Percentiles rank a stretch among this genome's conserved stretches.
phyloP scores from a whole-genome alignment of 2,329 filamentous ascomycete species.

The Fusarium incarnatum region DNA sequence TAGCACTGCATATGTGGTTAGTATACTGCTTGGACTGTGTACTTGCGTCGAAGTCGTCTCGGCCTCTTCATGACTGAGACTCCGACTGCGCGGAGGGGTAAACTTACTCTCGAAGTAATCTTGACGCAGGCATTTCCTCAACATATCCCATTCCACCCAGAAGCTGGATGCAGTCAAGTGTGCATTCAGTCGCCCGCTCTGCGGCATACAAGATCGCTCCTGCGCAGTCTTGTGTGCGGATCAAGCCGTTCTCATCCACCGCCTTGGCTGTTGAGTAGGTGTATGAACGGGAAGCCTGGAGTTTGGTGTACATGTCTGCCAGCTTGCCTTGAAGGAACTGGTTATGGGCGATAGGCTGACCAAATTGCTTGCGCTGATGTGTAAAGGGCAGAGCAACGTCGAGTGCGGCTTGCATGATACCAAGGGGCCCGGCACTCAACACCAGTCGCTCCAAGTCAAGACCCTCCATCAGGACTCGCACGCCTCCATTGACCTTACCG shows the following conservation, averaged over 20 bases:
- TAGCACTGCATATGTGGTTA: constrained; percentile 60
- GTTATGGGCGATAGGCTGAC: constrained; percentile 86
- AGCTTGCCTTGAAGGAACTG: constrained; percentile 93
- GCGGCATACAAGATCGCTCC: constrained; percentile 94
- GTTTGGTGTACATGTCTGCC: constrained; percentile 97
- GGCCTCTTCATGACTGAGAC: not conserved
- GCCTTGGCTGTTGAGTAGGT: constrained; percentile 84
- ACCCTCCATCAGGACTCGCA: constrained; percentile 94
- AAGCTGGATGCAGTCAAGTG: constrained; percentile 89
- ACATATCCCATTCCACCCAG: constrained; percentile 96
- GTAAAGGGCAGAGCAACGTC: constrained; percentile 90
- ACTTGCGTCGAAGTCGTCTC: not conserved
- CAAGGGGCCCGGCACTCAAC: constrained; percentile 88
- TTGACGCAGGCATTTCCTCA: constrained; percentile 92
- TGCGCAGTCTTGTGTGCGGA: constrained; percentile 92
- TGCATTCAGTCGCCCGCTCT: constrained; percentile 87
- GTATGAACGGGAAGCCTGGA: constrained; percentile 85
- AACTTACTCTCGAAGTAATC: constrained; percentile 77
- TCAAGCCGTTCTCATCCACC: constrained; percentile 79
- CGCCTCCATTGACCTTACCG: constrained; percentile 82
- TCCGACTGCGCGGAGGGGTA: not conserved
- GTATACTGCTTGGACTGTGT: constrained; percentile 46
- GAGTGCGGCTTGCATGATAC: constrained; percentile 92
- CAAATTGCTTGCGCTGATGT: constrained; percentile 91
- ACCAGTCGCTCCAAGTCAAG: constrained; percentile 94